phyloP scores from a whole-genome alignment of 2,329 filamentous ascomycete species.

The Venturia aucupariae region DNA sequence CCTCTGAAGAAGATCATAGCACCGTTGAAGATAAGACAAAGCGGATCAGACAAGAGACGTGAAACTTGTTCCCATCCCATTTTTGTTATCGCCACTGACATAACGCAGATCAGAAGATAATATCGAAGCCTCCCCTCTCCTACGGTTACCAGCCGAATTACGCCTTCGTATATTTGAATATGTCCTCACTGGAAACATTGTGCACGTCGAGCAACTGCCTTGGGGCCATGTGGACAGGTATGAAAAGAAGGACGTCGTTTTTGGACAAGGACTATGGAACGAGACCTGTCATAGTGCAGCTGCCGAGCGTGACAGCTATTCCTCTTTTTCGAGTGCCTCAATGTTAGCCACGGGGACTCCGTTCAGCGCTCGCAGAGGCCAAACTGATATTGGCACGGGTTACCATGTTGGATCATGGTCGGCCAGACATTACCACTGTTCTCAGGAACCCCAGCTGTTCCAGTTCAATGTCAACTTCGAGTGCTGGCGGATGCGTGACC shows the following conservation, averaged over 20 bases:
- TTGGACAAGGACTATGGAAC: conserved; percentile 12
- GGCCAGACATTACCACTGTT: neutral
- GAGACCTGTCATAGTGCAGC: conserved; percentile 6
- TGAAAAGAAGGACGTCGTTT: conserved; percentile 10
- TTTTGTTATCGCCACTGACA: neutral
- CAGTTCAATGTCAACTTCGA: conserved; percentile 10
- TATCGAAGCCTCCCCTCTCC: neutral
- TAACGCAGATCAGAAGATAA: neutral
- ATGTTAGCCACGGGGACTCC: neutral
- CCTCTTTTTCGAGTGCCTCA: neutral
- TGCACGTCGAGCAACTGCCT: conserved; percentile 9
- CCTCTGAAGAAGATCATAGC: neutral
- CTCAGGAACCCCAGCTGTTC: conserved; percentile 2
- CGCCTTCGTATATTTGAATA: conserved; percentile 3
- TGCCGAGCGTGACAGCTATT: neutral
- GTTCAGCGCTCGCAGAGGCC: neutral
- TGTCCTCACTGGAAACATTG: neutral
- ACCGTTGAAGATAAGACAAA: neutral
- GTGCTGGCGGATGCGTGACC: neutral
- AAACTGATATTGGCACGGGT: neutral
- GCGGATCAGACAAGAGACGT: neutral
- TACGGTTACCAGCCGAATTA: conserved; percentile 5
- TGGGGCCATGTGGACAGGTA: conserved; percentile 9
- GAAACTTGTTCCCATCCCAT: neutral
- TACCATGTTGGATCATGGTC: conserved; percentile 11